Percentiles rank a stretch among this genome's conserved stretches.
Conservation (phyloP, 768 basidiomycete species). For the Macrocybe gigantea region DNA sequence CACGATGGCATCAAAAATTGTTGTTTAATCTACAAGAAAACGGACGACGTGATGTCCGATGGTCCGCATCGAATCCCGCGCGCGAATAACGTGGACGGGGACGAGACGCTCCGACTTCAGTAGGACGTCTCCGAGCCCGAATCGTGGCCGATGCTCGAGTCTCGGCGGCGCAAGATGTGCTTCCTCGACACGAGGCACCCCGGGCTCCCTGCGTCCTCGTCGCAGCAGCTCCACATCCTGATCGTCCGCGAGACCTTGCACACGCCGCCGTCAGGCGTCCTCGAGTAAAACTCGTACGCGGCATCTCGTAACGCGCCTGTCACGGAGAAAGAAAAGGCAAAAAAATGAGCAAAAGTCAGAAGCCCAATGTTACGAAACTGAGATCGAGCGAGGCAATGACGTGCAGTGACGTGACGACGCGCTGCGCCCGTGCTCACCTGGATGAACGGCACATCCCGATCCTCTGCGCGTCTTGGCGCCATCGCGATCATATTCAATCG, state of each 20-base stretch:
- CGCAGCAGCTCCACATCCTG: constrained; percentile 44
- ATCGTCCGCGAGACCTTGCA: constrained; percentile 27
- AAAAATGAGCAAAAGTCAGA: constrained; percentile 4
- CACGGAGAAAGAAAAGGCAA: not conserved
- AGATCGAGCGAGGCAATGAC: not conserved
- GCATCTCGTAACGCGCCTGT: constrained; percentile 32
- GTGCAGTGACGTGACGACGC: too few species aligned
- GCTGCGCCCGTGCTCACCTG: constrained; percentile 19
- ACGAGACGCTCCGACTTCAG: too few species aligned
- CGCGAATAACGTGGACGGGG: too few species aligned
- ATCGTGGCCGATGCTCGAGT: too few species aligned
- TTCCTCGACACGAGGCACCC: constrained; percentile 19
- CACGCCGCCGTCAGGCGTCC: constrained; percentile 24
- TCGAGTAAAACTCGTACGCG: constrained; percentile 34
- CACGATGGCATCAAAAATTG: too few species aligned
- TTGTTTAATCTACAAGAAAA: too few species aligned
- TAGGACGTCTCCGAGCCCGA: too few species aligned
- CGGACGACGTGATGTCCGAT: too few species aligned
- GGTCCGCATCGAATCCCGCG: too few species aligned
- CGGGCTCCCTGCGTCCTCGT: constrained; percentile 32
- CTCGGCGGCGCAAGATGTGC: too few species aligned
- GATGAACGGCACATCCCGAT: constrained; percentile 26
- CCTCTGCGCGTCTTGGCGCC: constrained; percentile 2
- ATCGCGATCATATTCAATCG: constrained; percentile 2
- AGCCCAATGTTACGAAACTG: not conserved